These are phyloP conservation scores for Erythrobasidium hasegawianum DNA, from an alignment of 1,284 basidiomycete species.

Conservation along the genomic window DNA sequence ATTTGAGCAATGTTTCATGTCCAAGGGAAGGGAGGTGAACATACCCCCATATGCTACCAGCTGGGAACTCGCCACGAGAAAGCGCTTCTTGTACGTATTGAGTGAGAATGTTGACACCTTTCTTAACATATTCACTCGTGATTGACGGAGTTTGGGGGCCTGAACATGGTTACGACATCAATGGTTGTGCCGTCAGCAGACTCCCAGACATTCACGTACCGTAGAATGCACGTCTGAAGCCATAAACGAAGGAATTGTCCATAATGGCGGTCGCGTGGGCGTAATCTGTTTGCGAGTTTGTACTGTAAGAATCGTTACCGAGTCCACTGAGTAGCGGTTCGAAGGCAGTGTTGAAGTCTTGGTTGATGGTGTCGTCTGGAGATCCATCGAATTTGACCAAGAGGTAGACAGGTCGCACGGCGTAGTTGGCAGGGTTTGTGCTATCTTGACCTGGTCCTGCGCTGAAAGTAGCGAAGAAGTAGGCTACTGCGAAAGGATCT, in stretches of 20 bases:
- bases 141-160: neutral
- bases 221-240: conserved; percentile 2
- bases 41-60: neutral
- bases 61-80: neutral
- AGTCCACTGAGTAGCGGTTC: neutral
- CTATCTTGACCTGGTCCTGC: too few relatives aligned
- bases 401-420: neutral
- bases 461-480: neutral
- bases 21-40: neutral
- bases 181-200: neutral
- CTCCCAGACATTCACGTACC: neutral
- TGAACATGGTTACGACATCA: too few relatives aligned
- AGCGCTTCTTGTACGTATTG: neutral
- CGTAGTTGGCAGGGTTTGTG: neutral
- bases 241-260: neutral
- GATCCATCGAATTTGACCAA: neutral
- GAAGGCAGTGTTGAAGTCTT: neutral
- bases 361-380: neutral
- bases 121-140: neutral
- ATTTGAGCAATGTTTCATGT: neutral
- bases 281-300: neutral
- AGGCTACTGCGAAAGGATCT: neutral
- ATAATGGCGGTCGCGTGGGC: neutral
- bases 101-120: neutral
- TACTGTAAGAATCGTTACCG: neutral